Evolutionary conservation across 2,329 filamentous ascomycete species (phyloP).

Genomic region (Fusarium chaquense): DNA sequence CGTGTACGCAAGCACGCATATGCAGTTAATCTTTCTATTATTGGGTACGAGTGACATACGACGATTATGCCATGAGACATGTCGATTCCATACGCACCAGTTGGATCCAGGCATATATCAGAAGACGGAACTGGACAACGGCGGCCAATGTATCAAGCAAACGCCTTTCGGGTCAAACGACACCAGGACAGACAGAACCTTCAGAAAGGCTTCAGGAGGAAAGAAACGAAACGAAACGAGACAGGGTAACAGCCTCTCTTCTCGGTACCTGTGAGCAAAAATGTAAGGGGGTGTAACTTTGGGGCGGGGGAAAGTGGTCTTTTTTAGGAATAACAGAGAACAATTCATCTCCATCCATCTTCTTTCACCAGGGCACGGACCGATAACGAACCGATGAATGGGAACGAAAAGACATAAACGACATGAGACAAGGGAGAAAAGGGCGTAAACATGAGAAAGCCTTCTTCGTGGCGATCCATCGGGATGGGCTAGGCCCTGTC

Average conservation of each 20-base stretch:
- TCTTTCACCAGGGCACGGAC: slow-evolving; percentile 21
- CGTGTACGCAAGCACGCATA: slow-evolving; percentile 12
- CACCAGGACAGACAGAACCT: slow-evolving; percentile 1
- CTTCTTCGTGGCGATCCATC: slow-evolving; percentile 50
- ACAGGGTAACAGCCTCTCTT: slow-evolving; percentile 11
- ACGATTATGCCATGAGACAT: slow-evolving; percentile 9
- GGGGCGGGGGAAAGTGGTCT: slow-evolving; percentile 8
- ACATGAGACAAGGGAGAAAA: slow-evolving; percentile 34
- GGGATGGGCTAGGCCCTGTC: slow-evolving; percentile 30
- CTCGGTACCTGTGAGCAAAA: slow-evolving; percentile 29
- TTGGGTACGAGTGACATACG: slow-evolving; percentile 15
- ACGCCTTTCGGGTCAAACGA: slow-evolving; percentile 8
- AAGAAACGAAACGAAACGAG: neutral
- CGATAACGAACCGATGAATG: slow-evolving; percentile 40
- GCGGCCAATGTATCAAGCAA: neutral
- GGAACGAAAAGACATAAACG: slow-evolving; percentile 40
- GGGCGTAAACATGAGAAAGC: slow-evolving; percentile 44
- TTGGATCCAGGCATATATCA: neutral
- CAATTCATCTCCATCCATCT: slow-evolving; percentile 35
- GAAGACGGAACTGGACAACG: neutral
- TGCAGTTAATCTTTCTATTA: slow-evolving; percentile 32
- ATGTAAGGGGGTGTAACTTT: slow-evolving; percentile 29
- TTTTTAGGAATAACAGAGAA: slow-evolving; percentile 30
- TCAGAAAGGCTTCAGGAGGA: slow-evolving; percentile 6
- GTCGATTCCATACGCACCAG: slow-evolving; percentile 2